phyloP scores from a whole-genome alignment of 768 basidiomycete genomes.

The Leucocoprinus birnbaumii region DNA sequence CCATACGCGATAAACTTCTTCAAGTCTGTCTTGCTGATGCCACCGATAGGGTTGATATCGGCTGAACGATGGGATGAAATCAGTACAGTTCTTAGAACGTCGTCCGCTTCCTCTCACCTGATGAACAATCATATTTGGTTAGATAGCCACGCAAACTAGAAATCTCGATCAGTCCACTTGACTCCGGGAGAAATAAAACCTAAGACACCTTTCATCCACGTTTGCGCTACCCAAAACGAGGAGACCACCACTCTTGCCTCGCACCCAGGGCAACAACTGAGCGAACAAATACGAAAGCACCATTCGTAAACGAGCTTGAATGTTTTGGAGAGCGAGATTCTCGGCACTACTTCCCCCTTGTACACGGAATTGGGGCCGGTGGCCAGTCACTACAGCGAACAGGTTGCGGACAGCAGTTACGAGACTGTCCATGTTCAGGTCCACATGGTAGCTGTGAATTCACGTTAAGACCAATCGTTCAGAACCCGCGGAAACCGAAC shows the following conservation, averaged over 20 bases:
- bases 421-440: slow-evolving; percentile 93
- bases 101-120: slow-evolving; percentile 46
- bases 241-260: slow-evolving; percentile 80
- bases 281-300: slow-evolving; percentile 93
- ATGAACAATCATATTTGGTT: slow-evolving; percentile 97
- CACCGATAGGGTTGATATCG: slow-evolving; percentile 97
- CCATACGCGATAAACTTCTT: slow-evolving; percentile 95
- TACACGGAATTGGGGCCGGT: slow-evolving; percentile 64
- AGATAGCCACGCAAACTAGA: slow-evolving; percentile 88
- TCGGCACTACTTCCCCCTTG: slow-evolving; percentile 87
- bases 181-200: not conserved
- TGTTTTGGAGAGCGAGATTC: slow-evolving; percentile 96
- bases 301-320: slow-evolving; percentile 96
- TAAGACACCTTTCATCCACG: slow-evolving; percentile 86
- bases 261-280: slow-evolving; percentile 89
- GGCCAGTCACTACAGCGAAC: slow-evolving; percentile 77
- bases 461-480: not conserved
- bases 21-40: slow-evolving; percentile 95
- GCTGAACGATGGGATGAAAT: slow-evolving; percentile 43
- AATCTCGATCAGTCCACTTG: not conserved
- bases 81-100: not conserved
- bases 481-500: slow-evolving; percentile 11
- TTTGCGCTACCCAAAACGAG: slow-evolving; percentile 98
- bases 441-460: slow-evolving; percentile 72
- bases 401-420: slow-evolving; percentile 82